Conservation (phyloP, 2,329 filamentous ascomycete species). For the Phyllosticta ampelicida region DNA sequence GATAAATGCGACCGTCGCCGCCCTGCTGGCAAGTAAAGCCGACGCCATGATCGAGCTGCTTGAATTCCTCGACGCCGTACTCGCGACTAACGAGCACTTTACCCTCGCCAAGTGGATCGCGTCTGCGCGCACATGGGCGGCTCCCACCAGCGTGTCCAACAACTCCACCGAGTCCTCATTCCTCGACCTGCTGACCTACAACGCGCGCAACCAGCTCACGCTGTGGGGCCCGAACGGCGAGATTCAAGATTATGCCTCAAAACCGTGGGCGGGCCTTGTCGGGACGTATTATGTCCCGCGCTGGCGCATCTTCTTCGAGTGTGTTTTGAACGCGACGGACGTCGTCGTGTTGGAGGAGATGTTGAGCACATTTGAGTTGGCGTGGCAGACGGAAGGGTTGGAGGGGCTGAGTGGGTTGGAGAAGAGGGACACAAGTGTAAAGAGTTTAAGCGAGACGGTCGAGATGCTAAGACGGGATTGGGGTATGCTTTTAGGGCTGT, state of each 20-base stretch:
- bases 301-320: conserved; percentile 38
- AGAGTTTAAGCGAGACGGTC: neutral
- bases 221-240: conserved; percentile 40
- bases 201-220: conserved; percentile 42
- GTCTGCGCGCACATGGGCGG: conserved; percentile 26
- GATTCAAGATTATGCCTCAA: conserved; percentile 41
- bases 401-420: neutral
- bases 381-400: neutral
- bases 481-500: neutral
- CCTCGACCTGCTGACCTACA: conserved; percentile 21
- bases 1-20: conserved; percentile 16
- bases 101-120: conserved; percentile 33
- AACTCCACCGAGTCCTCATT: neutral
- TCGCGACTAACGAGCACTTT: conserved; percentile 34
- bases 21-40: conserved; percentile 17
- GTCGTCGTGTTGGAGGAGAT: neutral
- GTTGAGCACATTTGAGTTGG: neutral
- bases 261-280: conserved; percentile 39
- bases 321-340: conserved; percentile 18
- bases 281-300: conserved; percentile 36
- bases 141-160: neutral
- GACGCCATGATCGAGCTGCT: conserved; percentile 18
- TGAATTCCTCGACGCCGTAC: conserved; percentile 30
- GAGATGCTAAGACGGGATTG: neutral
- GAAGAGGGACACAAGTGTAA: neutral